Percentiles rank a stretch among this genome's conserved stretches.
phyloP scores from a whole-genome alignment of 352 stramenopile genomes.

The Globisporangium paddicum region DNA sequence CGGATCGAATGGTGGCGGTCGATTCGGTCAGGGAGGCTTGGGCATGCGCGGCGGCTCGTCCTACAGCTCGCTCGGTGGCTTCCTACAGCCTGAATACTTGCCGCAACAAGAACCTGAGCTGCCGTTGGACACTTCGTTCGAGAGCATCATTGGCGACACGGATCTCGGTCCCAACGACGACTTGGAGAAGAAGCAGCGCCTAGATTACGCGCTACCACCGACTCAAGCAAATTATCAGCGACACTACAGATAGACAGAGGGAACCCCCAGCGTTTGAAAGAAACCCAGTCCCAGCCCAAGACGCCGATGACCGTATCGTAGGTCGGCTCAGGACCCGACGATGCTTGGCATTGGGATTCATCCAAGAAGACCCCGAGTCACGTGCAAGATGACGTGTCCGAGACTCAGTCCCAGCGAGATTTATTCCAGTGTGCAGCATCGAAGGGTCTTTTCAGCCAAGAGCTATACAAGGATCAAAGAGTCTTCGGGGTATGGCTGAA shows the following conservation, averaged over 20 bases:
- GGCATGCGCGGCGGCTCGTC: constrained; percentile 27
- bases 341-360: not conserved
- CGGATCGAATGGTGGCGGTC: not conserved
- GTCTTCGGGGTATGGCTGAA: not conserved
- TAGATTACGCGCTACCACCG: constrained; percentile 17
- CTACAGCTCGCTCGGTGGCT: constrained; percentile 59
- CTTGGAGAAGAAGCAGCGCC: constrained; percentile 16
- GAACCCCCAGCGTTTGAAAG: not conserved
- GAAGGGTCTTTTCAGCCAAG: not conserved
- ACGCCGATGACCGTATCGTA: not conserved
- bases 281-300: not conserved
- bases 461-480: not conserved
- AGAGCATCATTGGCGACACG: constrained; percentile 24
- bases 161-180: constrained; percentile 14
- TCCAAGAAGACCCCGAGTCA: not conserved
- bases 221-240: constrained; percentile 19
- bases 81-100: constrained; percentile 55
- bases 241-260: constrained; percentile 32
- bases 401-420: not conserved
- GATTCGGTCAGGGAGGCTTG: constrained; percentile 19
- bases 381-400: not conserved
- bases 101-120: constrained; percentile 38
- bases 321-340: not conserved
- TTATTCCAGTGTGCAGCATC: not conserved
- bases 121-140: constrained; percentile 39